A percentile compares a stretch with the other conserved stretches of the same genome.
Conservation (phyloP, 768 basidiomycete species). For the Pisolithus albus region DNA sequence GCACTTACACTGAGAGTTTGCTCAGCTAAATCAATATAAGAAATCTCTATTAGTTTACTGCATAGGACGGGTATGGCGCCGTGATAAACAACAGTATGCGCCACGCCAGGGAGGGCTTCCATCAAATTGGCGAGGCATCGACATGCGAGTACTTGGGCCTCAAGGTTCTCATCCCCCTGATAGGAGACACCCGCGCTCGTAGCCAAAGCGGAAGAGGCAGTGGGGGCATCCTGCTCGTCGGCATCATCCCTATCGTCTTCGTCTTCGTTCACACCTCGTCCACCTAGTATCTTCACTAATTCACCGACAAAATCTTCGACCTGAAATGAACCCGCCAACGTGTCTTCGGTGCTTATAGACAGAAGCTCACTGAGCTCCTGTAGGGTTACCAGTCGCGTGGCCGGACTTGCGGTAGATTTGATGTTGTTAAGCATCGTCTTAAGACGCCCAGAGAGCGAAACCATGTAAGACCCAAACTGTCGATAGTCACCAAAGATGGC, state of each 20-base stretch:
- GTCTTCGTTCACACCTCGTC: conserved; percentile 62
- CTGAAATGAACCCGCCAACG: conserved; percentile 91
- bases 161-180: conserved; percentile 80
- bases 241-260: conserved; percentile 70
- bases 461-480: conserved; percentile 88
- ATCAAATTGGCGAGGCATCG: conserved; percentile 95
- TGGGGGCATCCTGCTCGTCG: conserved; percentile 58
- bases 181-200: conserved; percentile 65
- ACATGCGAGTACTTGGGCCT: conserved; percentile 94
- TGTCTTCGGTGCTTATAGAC: conserved; percentile 96
- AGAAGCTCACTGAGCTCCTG: conserved; percentile 94
- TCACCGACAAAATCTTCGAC: conserved; percentile 90
- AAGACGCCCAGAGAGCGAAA: conserved; percentile 78
- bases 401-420: conserved; percentile 76
- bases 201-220: conserved; percentile 81
- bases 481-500: conserved; percentile 85
- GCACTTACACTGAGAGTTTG: conserved; percentile 90
- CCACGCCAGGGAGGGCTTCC: conserved; percentile 97
- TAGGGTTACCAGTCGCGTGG: conserved; percentile 79
- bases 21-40: conserved; percentile 96
- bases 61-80: conserved; percentile 98
- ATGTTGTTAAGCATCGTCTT: conserved; percentile 89
- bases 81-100: conserved; percentile 96
- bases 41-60: conserved; percentile 94
- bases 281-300: conserved; percentile 85